Evolutionary conservation across 2,329 filamentous ascomycete species (phyloP), one percentile per base, ranked within the genome.

Genomic region (Curvularia hawaiiensis): DNA sequence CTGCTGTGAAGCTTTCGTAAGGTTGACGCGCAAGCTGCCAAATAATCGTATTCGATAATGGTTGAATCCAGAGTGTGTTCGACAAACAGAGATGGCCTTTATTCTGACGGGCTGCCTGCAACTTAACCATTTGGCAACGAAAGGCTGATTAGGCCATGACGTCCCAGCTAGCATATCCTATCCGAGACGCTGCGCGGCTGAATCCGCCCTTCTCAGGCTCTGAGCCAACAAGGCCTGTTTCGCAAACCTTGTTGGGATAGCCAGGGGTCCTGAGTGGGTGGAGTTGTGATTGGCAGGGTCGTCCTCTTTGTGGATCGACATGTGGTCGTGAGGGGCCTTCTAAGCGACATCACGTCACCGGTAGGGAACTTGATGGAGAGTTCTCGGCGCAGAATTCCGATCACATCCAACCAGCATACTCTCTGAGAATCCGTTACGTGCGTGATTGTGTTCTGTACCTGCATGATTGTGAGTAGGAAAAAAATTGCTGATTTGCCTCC

Each of bases 341-440:
- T 61, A 67, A 71, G 64, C 50, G 47, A 59, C 51, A 68, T 56
- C 65, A 67, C 71, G 71, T 74, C 71, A 74, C 66, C n/a, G 56
- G 59, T 35, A 56, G 54, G 46, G 54, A 54, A 48, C 54, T 55
- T 28, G 40, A 49, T 46, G 60, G 56, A 59, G 59, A 31, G 18
- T 56, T 54, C 54, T 61, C 47, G 50, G 57, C 35, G 52, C 61
- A 61, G 57, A 54, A 69, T 71, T 65, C 65, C 60, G 67, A 73
- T 72, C 66, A 57, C 35, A 31, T 22, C 26, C 54, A 43, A 30
- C 26, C 54, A 43, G 26, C 22, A 24, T 48, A 62, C 59, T 55
- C 66, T 44, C 62, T 39, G 30, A 54, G 16, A 39, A 10, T 63
- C 59, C 59, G 62, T 64, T 46, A 63, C 66, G 64, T 46, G 51